A percentile compares a stretch with the other conserved stretches of the same genome.
Conservation (phyloP, 345 rosid genomes). For the Excoecaria agallocha region DNA sequence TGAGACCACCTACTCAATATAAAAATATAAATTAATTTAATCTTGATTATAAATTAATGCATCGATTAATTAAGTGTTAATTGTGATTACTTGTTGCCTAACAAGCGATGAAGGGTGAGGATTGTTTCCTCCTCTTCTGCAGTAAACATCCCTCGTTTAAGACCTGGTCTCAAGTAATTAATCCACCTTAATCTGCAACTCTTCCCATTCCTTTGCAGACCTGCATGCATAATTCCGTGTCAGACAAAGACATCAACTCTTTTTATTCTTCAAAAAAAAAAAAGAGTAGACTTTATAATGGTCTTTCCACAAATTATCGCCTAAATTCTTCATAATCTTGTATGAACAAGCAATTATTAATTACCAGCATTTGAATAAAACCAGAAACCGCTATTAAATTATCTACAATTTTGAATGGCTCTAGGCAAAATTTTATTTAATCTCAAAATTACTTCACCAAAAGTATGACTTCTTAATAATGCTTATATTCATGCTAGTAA, state of each 20-base stretch:
- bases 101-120: slow-evolving; percentile 56
- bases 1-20: slow-evolving; percentile 68
- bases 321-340: not conserved
- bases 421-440: not conserved
- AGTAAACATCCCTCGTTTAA: slow-evolving; percentile 63
- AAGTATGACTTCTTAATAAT: not conserved
- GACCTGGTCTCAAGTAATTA: slow-evolving; percentile 85
- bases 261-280: not conserved
- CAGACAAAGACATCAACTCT: not conserved
- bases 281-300: not conserved
- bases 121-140: slow-evolving; percentile 67
- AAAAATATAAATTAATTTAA: not conserved
- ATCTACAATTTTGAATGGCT: not conserved
- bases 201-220: slow-evolving; percentile 86
- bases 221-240: slow-evolving; percentile 31
- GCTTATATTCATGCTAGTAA: not conserved
- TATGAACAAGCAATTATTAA: not conserved
- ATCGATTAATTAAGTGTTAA: not conserved
- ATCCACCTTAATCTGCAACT: slow-evolving; percentile 96
- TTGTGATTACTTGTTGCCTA: slow-evolving; percentile 81
- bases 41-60: too few species aligned
- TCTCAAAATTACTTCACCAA: not conserved
- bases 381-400: not conserved
- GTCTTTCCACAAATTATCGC: not conserved
- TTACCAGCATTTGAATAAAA: not conserved